These are phyloP conservation scores for Exophiala bonariae DNA, from an alignment of 2,329 filamentous ascomycete genomes.

Conservation along the genomic window DNA sequence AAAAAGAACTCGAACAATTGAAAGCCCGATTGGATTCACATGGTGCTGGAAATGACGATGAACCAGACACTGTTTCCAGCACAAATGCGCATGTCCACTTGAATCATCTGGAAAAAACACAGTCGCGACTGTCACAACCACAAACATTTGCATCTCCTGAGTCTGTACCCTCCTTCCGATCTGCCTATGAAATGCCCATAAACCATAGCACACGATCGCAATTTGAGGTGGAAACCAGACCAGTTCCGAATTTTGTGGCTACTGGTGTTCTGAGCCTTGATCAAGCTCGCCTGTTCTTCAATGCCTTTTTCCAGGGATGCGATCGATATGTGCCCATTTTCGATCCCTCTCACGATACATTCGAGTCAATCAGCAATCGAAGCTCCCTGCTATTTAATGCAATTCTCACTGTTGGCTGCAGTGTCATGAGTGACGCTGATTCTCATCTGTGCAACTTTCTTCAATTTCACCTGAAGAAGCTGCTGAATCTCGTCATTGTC, in stretches of 20 bases:
- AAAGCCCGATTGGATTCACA: conserved; percentile 30
- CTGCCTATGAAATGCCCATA: conserved; percentile 4
- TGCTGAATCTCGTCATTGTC: conserved; percentile 48
- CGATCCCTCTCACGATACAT: conserved; percentile 46
- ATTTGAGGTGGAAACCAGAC: conserved; percentile 36
- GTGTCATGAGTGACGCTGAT: conserved; percentile 37
- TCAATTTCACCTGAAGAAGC: conserved; percentile 44
- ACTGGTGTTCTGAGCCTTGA: conserved; percentile 36
- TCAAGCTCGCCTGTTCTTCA: conserved; percentile 35
- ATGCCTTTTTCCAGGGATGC: conserved; percentile 40
- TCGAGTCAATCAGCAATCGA: conserved; percentile 46
- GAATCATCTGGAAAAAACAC: neutral
- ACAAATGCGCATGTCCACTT: too few species aligned
- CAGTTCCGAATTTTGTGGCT: conserved; percentile 36
- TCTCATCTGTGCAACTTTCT: conserved; percentile 43
- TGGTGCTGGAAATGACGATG: neutral
- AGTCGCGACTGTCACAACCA: conserved; percentile 1
- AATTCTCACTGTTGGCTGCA: conserved; percentile 54
- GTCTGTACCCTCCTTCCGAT: neutral
- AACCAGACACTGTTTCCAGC: too few species aligned
- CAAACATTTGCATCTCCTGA: neutral
- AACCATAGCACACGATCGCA: conserved; percentile 33
- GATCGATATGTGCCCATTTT: conserved; percentile 53
- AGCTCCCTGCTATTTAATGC: conserved; percentile 54
- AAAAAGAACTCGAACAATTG: conserved; percentile 34